Base-by-base conservation (phyloP, 495 filamentous ascomycete genomes). In the Penicillium pancosmium region DNA sequence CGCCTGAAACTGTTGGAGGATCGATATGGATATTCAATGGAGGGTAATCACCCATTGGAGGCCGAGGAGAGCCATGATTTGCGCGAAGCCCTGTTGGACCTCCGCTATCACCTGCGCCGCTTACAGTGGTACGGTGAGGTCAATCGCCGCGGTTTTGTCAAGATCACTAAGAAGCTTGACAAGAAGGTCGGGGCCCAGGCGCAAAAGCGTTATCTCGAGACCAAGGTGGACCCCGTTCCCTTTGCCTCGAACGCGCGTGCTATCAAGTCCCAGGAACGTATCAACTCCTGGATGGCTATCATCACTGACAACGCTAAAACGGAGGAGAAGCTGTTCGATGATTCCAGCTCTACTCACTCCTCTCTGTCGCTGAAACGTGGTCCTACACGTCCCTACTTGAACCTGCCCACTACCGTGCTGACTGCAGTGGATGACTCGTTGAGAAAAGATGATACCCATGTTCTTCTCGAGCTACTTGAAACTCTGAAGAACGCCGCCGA, bases 71-170 rank as follows among this genome's bases (percentile, higher is more conserved):
- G 84, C 25, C 90, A 94, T 66, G 94, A 98, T 70, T 82, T 98
- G 41, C 88, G 93, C 77, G 89, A 87, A 38, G 91, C 93, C 36
- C 80, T 97, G 50, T 82, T 97, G 31, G 94, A 98, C 67, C 81
- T 97, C 51, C 83, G 94, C 44, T 87, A 87, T 50, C 90, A 94
- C 59, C 73, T 97, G 56, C 84, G 93, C 44, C 97, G 97, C 61
- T 79, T 98, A 58, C 90, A 95, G 73, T 97, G 93, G 93, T 98
- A 97, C 61, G 95, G 92, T 27, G 94, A 98, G 76, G 92, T 98
- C 63, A 98, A 98, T 68, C 84, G 93, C 36, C 84, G 90, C 57
- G 94, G 94, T 0, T 98, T 98, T 66, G 82, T 95, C 64, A 98
- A 98, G 76, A 98, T 98, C 73, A 93, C 92, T 19, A 98, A 97